Base-by-base conservation (phyloP, 1,139 yeast genomes). In the Protomyces inundatus region DNA sequence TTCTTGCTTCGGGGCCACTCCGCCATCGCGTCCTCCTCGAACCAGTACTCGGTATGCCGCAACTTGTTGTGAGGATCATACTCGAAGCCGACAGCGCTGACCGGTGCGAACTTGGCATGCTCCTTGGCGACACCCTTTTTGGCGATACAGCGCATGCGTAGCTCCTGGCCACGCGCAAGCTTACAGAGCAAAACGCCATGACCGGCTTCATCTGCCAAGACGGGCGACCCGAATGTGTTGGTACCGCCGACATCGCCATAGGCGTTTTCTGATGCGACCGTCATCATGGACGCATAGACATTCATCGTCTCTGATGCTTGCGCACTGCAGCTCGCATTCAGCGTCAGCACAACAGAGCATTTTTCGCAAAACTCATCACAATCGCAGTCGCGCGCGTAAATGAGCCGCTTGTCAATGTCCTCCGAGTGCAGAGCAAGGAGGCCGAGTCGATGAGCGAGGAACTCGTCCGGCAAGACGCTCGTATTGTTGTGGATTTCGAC, bases 51-150 rank as follows among this genome's bases (percentile, higher is more conserved):
- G 0, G 98, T 93, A 74, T 93, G 98, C 72, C 87, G 87, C 70
- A 95, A 81, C 77, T 93, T 95, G 76, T 93, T 93, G 96, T 97
- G 93, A n/a, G 99, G 99, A 73, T 93, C 99, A 73, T 93, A 93
- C 76, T 93, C 99, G 72, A 93, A 93, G 33, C 96, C 98, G 65
- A 95, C 82, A n/a, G 98, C 98, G 0, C 97, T 83, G 70, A 96
- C 88, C 1, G 98, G 97, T 5, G 95, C 87, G 98, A 98, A 93
- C 73, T 93, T 93, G 61, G 98, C 97, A 73, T 93, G 99, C 75
- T 93, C 99, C 75, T 95, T 93, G 54, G 98, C 91, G 67, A 95
- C 93, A 54, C 99, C 98, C 65, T 66, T 93, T 76, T 95, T 93
- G 64, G 99, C 98, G 68, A 93, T 88, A 77, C 99, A 93, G 68